These are phyloP conservation scores for Isatis tinctoria DNA, from an alignment of 345 rosid species.

Conservation along the genomic window DNA sequence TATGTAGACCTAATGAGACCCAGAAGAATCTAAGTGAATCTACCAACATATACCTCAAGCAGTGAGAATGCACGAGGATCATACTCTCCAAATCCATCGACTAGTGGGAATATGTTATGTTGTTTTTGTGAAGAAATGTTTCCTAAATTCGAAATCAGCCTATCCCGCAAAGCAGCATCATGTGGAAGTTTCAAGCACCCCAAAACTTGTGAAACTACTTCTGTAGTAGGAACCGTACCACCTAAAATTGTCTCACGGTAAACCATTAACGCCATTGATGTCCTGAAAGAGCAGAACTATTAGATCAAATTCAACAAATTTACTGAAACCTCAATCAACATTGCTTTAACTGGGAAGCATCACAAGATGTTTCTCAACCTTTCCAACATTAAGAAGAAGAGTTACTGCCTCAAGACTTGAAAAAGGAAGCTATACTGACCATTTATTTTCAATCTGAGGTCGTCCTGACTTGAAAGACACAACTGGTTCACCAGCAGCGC, in stretches of 20 bases:
- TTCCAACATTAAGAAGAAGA: constrained; percentile 6
- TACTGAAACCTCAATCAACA: constrained; percentile 5
- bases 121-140: constrained; percentile 43
- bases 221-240: constrained; percentile 65
- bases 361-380: neutral
- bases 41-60: constrained; percentile 63
- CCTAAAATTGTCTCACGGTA: constrained; percentile 67
- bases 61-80: constrained; percentile 91
- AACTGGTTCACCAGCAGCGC: constrained; percentile 56
- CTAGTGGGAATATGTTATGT: constrained; percentile 55
- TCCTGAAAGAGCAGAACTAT: constrained; percentile 40
- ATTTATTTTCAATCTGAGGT: constrained; percentile 69
- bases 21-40: constrained; percentile 6
- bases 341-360: neutral
- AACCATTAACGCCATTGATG: constrained; percentile 61
- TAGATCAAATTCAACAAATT: neutral
- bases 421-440: constrained; percentile 42
- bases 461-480: constrained; percentile 57
- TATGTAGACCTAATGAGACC: neutral
- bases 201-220: constrained; percentile 74
- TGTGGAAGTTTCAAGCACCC: constrained; percentile 83
- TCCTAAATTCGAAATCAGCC: constrained; percentile 64
- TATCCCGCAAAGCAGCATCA: constrained; percentile 56
- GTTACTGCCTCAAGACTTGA: constrained; percentile 3
- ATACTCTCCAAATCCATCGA: constrained; percentile 95